phyloP scores from a whole-genome alignment of 345 rosid genomes.

The Acer negundo region DNA sequence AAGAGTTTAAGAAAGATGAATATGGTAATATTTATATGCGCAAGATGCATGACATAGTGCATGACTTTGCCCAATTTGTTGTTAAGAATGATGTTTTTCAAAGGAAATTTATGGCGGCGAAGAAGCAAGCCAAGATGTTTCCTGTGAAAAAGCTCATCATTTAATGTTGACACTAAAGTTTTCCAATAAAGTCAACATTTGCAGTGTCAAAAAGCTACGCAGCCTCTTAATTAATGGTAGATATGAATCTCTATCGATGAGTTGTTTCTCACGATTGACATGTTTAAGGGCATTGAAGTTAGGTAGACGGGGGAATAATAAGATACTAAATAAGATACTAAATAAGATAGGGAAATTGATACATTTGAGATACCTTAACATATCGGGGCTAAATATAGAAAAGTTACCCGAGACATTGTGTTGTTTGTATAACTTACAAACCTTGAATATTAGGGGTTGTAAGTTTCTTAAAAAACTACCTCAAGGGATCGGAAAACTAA shows the following conservation, averaged over 20 bases:
- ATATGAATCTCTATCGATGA: background rate
- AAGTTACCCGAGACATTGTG: background rate
- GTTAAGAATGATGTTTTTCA: background rate
- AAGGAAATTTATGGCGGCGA: background rate
- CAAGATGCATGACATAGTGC: background rate
- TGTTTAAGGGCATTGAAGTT: background rate
- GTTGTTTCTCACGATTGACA: too few relatives aligned
- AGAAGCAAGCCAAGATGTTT: background rate
- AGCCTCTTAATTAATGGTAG: background rate
- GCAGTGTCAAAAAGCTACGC: background rate
- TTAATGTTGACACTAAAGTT: too few relatives aligned
- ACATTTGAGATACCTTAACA: background rate
- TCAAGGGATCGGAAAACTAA: background rate
- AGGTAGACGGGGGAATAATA: too few relatives aligned
- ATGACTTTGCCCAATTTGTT: background rate
- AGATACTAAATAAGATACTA: too few relatives aligned
- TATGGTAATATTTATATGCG: background rate
- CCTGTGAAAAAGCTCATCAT: background rate
- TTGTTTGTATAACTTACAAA: background rate
- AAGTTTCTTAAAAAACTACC: background rate
- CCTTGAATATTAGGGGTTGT: background rate
- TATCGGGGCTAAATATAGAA: background rate
- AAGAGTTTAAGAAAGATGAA: background rate
- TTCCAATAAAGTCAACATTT: accelerated
- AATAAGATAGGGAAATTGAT: background rate